Evolutionary conservation across 2,329 filamentous ascomycete species (phyloP).

Genomic region (Juglanconis sp.): DNA sequence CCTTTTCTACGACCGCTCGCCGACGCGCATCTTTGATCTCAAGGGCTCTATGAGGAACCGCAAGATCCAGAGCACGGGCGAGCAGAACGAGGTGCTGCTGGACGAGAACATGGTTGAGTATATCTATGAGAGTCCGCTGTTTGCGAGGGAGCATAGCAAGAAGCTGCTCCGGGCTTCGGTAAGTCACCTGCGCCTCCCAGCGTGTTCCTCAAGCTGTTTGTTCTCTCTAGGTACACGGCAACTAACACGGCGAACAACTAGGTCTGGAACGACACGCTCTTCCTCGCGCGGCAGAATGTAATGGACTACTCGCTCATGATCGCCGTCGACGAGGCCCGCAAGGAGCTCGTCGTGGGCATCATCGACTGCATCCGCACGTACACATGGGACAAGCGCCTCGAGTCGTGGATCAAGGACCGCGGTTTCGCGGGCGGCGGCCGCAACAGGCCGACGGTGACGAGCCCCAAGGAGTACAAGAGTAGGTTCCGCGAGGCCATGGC

Average conservation of each 20-base stretch:
- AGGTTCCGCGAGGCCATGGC: slow-evolving; percentile 96
- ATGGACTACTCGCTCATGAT: slow-evolving; percentile 99
- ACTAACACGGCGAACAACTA: slow-evolving; percentile 1
- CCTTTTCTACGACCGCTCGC: slow-evolving; percentile 89
- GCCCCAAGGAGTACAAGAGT: slow-evolving; percentile 95
- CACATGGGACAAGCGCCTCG: slow-evolving; percentile 99
- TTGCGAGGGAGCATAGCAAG: slow-evolving; percentile 93
- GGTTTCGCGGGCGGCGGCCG: slow-evolving; percentile 74
- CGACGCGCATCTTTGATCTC: slow-evolving; percentile 88
- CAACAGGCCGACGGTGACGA: slow-evolving; percentile 90
- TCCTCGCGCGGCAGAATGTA: slow-evolving; percentile 89
- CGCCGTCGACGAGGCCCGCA: slow-evolving; percentile 84
- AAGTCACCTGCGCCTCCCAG: slow-evolving; percentile 6
- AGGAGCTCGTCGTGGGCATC: slow-evolving; percentile 93
- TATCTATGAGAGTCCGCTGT: slow-evolving; percentile 94
- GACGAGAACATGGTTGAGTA: slow-evolving; percentile 99
- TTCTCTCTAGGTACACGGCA: neutral
- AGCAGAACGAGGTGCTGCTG: slow-evolving; percentile 91
- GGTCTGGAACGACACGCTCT: slow-evolving; percentile 95
- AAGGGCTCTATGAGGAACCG: slow-evolving; percentile 99
- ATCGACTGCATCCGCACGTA: slow-evolving; percentile 98
- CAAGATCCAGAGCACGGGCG: slow-evolving; percentile 92
- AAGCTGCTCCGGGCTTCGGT: slow-evolving; percentile 82
- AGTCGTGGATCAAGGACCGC: slow-evolving; percentile 98
- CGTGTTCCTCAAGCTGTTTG: too few relatives aligned